Percentiles rank a stretch among this genome's conserved stretches.
phyloP scores from a whole-genome alignment of 345 rosid species.

The Euphorbia lathyris region DNA sequence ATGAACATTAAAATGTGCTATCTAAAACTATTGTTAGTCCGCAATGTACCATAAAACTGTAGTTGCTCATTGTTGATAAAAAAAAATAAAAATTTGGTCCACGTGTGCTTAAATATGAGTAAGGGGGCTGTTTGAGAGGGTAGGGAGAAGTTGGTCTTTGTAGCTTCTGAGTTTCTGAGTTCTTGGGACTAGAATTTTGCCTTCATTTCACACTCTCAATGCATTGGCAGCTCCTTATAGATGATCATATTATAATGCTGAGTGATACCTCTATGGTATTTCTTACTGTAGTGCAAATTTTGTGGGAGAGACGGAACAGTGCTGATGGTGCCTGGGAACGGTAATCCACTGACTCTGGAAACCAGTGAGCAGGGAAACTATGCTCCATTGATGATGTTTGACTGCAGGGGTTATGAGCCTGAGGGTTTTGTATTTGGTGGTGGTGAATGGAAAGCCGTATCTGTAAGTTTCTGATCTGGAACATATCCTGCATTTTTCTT shows the following conservation, averaged over 20 bases:
- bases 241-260: slow-evolving; percentile 4
- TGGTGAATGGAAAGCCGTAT: slow-evolving; percentile 70
- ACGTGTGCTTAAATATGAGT: background rate
- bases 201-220: background rate
- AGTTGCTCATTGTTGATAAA: background rate
- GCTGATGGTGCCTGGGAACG: slow-evolving; percentile 67
- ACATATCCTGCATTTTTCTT: background rate
- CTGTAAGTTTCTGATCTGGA: slow-evolving; percentile 54
- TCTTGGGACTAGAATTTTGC: background rate
- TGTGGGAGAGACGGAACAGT: slow-evolving; percentile 81
- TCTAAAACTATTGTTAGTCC: background rate
- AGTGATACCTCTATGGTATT: slow-evolving; percentile 14
- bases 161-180: background rate
- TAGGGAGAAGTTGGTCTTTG: background rate
- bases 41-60: background rate
- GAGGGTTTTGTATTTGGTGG: slow-evolving; percentile 54
- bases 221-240: background rate
- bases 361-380: slow-evolving; percentile 53
- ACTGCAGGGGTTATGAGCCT: slow-evolving; percentile 85
- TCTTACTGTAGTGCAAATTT: slow-evolving; percentile 64
- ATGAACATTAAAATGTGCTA: background rate
- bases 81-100: background rate
- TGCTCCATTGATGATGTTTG: slow-evolving; percentile 78
- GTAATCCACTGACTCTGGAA: slow-evolving; percentile 57
- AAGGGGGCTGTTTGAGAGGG: background rate